Percentiles rank a stretch among this genome's conserved stretches.
phyloP scores from a whole-genome alignment of 371 early-diverging fungal species.

The Phascolomyces articulosus region DNA sequence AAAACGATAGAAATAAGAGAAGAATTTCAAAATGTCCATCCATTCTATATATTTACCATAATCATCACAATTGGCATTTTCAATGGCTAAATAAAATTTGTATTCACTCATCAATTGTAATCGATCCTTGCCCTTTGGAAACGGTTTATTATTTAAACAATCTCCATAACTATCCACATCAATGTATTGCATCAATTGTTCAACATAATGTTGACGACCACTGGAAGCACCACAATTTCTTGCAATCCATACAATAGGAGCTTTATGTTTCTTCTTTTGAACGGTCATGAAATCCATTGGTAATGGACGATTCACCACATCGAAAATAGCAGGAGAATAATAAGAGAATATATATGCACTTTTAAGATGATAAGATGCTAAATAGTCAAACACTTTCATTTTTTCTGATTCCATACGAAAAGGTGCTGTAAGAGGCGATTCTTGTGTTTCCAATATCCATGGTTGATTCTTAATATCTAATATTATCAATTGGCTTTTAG shows the following conservation, averaged over 20 bases:
- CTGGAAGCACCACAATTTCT: constrained; percentile 39
- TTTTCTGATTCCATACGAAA: constrained; percentile 24
- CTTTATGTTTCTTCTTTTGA: constrained; percentile 25
- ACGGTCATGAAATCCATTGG: constrained; percentile 31
- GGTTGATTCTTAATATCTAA: constrained; percentile 32
- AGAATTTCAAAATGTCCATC: no score
- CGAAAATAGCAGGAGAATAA: constrained; percentile 33
- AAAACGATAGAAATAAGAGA: not conserved
- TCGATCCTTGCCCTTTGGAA: constrained; percentile 35
- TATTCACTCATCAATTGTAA: constrained; percentile 30
- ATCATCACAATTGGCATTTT: constrained; percentile 46
- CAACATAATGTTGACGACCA: constrained; percentile 38
- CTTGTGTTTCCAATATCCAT: constrained; percentile 41
- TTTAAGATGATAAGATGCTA: constrained; percentile 41
- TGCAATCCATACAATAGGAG: constrained; percentile 46
- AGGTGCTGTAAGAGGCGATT: constrained; percentile 33
- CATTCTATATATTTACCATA: constrained; percentile 43
- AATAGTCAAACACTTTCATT: constrained; percentile 36
- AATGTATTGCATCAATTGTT: constrained; percentile 38
- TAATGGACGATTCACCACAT: constrained; percentile 36
- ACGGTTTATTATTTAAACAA: constrained; percentile 36
- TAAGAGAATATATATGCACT: constrained; percentile 38
- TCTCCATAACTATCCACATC: constrained; percentile 37
- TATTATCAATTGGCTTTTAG: no score
- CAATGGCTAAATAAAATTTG: constrained; percentile 47